Base-by-base conservation (phyloP, 2,329 filamentous ascomycete species). In the Dactylellina sp. region DNA sequence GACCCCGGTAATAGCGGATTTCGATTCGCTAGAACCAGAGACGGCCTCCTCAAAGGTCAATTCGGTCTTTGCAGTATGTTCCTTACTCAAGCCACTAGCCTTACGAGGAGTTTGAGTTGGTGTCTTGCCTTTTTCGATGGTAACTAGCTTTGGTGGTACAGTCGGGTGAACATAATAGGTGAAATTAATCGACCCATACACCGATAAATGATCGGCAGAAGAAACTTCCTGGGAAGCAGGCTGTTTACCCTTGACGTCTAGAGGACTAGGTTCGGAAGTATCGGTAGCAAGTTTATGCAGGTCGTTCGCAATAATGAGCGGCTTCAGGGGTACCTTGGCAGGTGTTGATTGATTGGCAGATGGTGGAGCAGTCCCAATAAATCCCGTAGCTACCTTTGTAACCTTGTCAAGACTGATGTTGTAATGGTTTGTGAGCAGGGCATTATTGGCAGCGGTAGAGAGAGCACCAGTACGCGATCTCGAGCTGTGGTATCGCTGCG, bases 401-500 rank as follows among this genome's bases (percentile, higher is more conserved):
- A 99, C 87, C 77, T 91, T 90, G 75, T 97, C 93, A 4, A 91
- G 83, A 75, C 89, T 86, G 77, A 91, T 89, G 77, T 90, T 89
- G 81, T 91, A 99, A 81, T 99, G 95, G 75, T 93, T 93, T 22
- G 89, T 87, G 56, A 97, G 84, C 53, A 97, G 83, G 28, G 89
- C 88, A 42, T 88, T 87, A 79, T 91, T 91, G 47, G 93, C 85
- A 77, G 89, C 85, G 52, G 87, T 86, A 24, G 85, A 86, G 12
- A 88, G 84, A 71, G 87, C 87, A n/a, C 82, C 81, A 50, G 86
- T 84, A 24, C 92, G 89, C 81, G 93, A 92, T 75, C 95, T 89
- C 16, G 93, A 93, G 7, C 91, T 92, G 81, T 96, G 91, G 78
- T 97, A 99, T 78, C 95, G 88, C 82, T 97, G 92, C 11, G 95